A percentile compares a stretch with the other conserved stretches of the same genome.
Evolutionary conservation across 1,284 basidiomycete species (phyloP).

Genomic region (Mycena sp.): DNA sequence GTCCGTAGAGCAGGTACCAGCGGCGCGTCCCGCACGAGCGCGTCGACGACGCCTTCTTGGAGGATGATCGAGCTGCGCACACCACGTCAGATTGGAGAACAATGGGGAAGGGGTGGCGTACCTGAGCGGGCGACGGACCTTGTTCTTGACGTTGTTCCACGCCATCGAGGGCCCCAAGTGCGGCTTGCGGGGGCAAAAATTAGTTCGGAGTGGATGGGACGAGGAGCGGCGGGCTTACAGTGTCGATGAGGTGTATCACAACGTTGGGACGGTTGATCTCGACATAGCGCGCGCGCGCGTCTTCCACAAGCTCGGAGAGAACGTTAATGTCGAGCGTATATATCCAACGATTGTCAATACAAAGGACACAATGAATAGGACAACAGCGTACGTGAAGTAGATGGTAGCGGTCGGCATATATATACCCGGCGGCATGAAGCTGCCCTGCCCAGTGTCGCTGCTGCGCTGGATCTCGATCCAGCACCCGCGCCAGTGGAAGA

Average conservation of each 20-base stretch:
- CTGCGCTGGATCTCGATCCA: too few species aligned
- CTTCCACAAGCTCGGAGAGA: constrained; percentile 55
- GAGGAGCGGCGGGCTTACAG: too few species aligned
- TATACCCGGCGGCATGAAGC: too few species aligned
- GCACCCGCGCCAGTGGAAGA: too few species aligned
- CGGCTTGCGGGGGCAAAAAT: constrained; percentile 29
- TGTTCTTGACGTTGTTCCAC: constrained; percentile 57
- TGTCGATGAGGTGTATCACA: too few species aligned
- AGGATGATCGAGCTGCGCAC: constrained; percentile 54
- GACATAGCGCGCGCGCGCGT: constrained; percentile 52
- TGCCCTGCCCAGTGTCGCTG: too few species aligned
- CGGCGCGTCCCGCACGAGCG: constrained; percentile 59
- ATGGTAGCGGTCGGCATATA: too few species aligned
- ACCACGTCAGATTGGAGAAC: not conserved
- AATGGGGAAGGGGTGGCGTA: not conserved
- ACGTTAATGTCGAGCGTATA: constrained; percentile 56
- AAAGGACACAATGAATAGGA: too few species aligned
- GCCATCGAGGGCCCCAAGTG: constrained; percentile 41
- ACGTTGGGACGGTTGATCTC: constrained; percentile 50
- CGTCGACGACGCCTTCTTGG: constrained; percentile 54
- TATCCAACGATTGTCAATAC: too few species aligned
- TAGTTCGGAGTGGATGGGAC: too few species aligned
- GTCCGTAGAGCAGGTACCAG: constrained; percentile 64
- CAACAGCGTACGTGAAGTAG: too few species aligned
- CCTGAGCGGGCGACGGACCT: constrained; percentile 55